Evolutionary conservation across 2,329 filamentous ascomycete genomes (phyloP).

Genomic region (Cyanodermella asteris): DNA sequence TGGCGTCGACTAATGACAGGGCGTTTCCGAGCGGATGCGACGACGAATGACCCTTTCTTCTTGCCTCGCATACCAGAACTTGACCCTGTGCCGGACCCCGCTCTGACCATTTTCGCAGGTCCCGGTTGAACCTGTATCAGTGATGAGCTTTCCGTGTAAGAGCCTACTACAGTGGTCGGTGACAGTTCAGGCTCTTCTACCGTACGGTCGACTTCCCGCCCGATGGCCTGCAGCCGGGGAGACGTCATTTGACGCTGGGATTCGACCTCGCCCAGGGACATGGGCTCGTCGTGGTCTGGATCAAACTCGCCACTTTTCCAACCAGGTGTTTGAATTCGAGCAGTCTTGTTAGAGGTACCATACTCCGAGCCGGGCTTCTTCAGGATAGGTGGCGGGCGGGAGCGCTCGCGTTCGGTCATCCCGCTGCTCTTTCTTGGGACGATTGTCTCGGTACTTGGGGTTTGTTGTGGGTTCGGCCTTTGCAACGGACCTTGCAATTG

Average conservation of each 20-base stretch:
- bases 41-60: too few species aligned
- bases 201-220: background rate
- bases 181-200: background rate
- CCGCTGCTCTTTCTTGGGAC: constrained; percentile 1
- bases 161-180: background rate
- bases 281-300: constrained; percentile 5
- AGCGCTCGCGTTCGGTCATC: constrained; percentile 1
- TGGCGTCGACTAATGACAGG: too few species aligned
- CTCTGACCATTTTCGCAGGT: too few species aligned
- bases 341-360: constrained; percentile 11
- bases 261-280: background rate
- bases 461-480: constrained; percentile 2
- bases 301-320: constrained; percentile 11
- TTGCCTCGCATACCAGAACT: too few species aligned
- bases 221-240: background rate
- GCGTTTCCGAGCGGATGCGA: too few species aligned
- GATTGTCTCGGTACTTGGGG: background rate
- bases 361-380: constrained; percentile 15
- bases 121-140: constrained; percentile 1
- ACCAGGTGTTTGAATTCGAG: constrained; percentile 13
- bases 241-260: background rate
- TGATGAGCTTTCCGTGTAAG: background rate
- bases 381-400: constrained; percentile 14
- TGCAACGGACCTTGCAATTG: constrained; percentile 3
- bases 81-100: too few species aligned